Base-by-base conservation (phyloP, 495 filamentous ascomycete genomes). In the Podospora didyma region DNA sequence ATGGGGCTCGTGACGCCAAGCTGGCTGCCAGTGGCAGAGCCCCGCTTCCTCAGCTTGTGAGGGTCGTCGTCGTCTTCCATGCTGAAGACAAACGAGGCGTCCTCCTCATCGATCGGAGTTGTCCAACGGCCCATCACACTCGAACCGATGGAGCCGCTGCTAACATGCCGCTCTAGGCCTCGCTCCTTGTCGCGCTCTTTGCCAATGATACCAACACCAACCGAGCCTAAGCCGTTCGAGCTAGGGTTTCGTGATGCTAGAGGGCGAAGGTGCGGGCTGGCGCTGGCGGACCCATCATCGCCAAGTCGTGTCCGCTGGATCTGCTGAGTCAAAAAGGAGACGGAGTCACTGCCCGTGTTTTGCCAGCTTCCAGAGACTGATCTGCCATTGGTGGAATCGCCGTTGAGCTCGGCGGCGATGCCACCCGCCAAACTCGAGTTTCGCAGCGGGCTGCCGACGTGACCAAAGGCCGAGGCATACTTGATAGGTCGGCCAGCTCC, bases 401-500 rank as follows among this genome's bases (percentile, higher is more conserved):
- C 67, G 41, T 79, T 77, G 37, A 84, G 76, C 35, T 85, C 76
- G 46, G 84, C 82, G 19, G 87, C 73, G 41, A 85, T 83, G 17
- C 89, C 88, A 65, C 85, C 92, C 16, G 69, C 49, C 73, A 84
- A 61, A 77, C 80, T 66, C 10, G 93, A 94, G 69, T 96, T 95
- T 45, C 94, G 90, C 9, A 98, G 81, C 22, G 94, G 94, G 39
- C 95, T 97, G 21, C 95, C 94, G 49, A 97, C 87, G 60, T 96
- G 91, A 31, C 90, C 88, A 64, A 96, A 87, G 1, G 82, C 84
- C 7, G 77, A 75, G 2, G 68, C 66, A 37, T 74, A 74, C 62
- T 76, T 78, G 56, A 75, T 63, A 23, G 70, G 53, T 24, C 70
- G 54, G 28, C 57, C 39, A 4, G 64, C 50, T 12, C 63, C 57